A percentile compares a stretch with the other conserved stretches of the same genome.
phyloP scores from a whole-genome alignment of 306 rosid species.

The Cucumis sativus region Cucumber_9930_V3 NC_026655.2:21663001-21663500 shows the following conservation, averaged over 20 bases:
- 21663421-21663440: not conserved
- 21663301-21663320: not conserved
- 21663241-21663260: not conserved
- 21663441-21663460: not conserved
- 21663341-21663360: not conserved
- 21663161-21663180: not conserved
- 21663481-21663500: not conserved
- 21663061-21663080: not conserved
- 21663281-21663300: not conserved
- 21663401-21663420: not conserved
- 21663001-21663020: not conserved
- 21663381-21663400: not conserved
- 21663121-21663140: not conserved
- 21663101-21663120: not conserved
- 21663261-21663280: not conserved
- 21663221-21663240: not conserved
- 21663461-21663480: not conserved
- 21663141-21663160: not conserved
- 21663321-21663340: not conserved
- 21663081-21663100: slow-evolving; percentile 2
- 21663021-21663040: not conserved
- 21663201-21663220: not conserved
- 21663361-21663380: not conserved
- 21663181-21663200: not conserved
- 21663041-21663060: not conserved